Evolutionary conservation across 371 early-diverging fungal genomes (phyloP).

Genomic region (Mucor velutinosus): DNA sequence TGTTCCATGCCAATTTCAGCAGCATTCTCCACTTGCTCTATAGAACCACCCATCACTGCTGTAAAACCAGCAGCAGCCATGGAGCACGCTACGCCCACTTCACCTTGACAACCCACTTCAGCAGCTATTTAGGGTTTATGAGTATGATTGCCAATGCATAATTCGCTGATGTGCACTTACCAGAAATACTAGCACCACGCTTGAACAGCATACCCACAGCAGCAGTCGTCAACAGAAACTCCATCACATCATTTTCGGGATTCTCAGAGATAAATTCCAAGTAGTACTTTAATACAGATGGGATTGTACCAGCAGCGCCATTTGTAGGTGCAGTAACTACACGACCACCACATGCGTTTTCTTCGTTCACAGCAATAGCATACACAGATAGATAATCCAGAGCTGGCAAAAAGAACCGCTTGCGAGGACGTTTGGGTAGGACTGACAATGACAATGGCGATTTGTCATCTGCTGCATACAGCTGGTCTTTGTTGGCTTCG

Average conservation of each 20-base stretch:
- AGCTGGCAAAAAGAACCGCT: slow-evolving; percentile 57
- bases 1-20: slow-evolving; percentile 98
- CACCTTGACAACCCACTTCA: slow-evolving; percentile 95
- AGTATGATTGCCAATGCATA: background rate
- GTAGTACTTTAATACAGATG: slow-evolving; percentile 92
- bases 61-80: slow-evolving; percentile 96
- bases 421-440: slow-evolving; percentile 41
- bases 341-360: slow-evolving; percentile 93
- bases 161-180: background rate
- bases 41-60: slow-evolving; percentile 94
- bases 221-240: slow-evolving; percentile 88
- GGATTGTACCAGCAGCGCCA: slow-evolving; percentile 90
- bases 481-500: background rate
- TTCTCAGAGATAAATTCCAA: slow-evolving; percentile 90
- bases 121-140: slow-evolving; percentile 58
- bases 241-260: slow-evolving; percentile 86
- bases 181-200: slow-evolving; percentile 87
- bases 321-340: slow-evolving; percentile 95
- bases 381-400: slow-evolving; percentile 92
- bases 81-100: slow-evolving; percentile 88
- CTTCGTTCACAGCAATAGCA: slow-evolving; percentile 96
- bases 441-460: slow-evolving; percentile 32
- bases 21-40: slow-evolving; percentile 90
- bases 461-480: background rate
- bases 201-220: slow-evolving; percentile 96